A percentile compares a stretch with the other conserved stretches of the same genome.
phyloP scores from a whole-genome alignment of 805 yeast species.

The Saccharomycopsis vini region DNA sequence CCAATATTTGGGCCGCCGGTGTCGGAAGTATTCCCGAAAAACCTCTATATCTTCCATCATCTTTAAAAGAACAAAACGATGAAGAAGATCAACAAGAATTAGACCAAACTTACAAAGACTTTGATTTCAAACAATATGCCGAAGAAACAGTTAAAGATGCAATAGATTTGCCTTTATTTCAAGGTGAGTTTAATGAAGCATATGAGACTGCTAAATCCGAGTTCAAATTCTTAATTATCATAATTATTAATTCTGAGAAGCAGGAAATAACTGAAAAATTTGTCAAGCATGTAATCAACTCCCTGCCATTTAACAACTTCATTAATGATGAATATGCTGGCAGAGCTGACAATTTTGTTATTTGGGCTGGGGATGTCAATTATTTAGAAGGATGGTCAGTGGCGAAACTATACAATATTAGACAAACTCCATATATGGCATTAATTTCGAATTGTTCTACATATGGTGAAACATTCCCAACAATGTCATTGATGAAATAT shows the following conservation, averaged over 20 bases:
- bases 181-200: constrained; percentile 35
- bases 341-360: constrained; percentile 34
- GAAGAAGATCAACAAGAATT: constrained; percentile 10
- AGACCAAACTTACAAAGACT: constrained; percentile 11
- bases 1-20: constrained; percentile 3
- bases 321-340: constrained; percentile 10
- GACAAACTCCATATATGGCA: constrained; percentile 46
- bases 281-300: constrained; percentile 8
- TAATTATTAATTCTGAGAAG: constrained; percentile 31
- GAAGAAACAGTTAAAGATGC: constrained; percentile 21
- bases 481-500: constrained; percentile 35
- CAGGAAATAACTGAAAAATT: constrained; percentile 4
- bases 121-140: constrained; percentile 18
- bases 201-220: constrained; percentile 31
- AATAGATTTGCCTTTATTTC: constrained; percentile 22
- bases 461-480: constrained; percentile 34
- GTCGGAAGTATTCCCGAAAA: constrained; percentile 2
- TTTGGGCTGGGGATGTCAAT: constrained; percentile 57
- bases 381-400: constrained; percentile 62
- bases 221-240: constrained; percentile 44
- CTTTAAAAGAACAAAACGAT: background rate
- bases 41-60: constrained; percentile 11
- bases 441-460: constrained; percentile 44
- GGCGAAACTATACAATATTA: constrained; percentile 44
- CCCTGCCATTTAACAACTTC: constrained; percentile 6